phyloP scores from a whole-genome alignment of 73 alveolate species.

The Tetrahymena elliotti region DNA sequence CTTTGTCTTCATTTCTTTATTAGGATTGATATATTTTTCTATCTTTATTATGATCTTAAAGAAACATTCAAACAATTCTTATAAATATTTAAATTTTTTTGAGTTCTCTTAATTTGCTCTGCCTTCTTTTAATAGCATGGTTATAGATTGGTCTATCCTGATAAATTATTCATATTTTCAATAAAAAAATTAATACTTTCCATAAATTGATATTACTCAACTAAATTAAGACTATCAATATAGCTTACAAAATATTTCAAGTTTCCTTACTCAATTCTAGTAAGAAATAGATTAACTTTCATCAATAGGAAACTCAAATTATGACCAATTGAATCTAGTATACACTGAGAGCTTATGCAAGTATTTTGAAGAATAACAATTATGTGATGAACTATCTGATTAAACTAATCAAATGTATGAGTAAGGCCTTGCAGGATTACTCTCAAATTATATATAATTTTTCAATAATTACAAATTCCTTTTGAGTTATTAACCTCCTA shows the following conservation, averaged over 20 bases:
- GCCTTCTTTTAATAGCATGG: background rate
- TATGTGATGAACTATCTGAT: background rate
- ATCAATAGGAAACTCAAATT: background rate
- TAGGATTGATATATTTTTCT: background rate
- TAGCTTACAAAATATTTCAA: background rate
- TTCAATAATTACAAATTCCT: background rate
- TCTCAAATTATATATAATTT: background rate
- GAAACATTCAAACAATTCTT: background rate
- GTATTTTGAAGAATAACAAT: background rate
- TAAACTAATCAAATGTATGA: background rate
- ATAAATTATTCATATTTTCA: background rate
- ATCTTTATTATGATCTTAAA: background rate
- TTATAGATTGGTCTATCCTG: background rate
- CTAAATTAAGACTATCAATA: background rate
- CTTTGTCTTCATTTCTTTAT: background rate
- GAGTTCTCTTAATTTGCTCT: background rate
- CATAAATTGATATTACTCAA: background rate
- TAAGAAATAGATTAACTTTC: background rate
- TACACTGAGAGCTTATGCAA: background rate
- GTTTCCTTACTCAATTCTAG: background rate
- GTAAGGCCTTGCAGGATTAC: background rate
- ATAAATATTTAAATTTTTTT: background rate
- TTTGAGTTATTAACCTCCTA: background rate
- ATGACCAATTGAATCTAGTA: background rate
- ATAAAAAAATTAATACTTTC: background rate